Evolutionary conservation across 139 green algal genomes (phyloP).

Genomic region (Volvox reticuliferus): DNA sequence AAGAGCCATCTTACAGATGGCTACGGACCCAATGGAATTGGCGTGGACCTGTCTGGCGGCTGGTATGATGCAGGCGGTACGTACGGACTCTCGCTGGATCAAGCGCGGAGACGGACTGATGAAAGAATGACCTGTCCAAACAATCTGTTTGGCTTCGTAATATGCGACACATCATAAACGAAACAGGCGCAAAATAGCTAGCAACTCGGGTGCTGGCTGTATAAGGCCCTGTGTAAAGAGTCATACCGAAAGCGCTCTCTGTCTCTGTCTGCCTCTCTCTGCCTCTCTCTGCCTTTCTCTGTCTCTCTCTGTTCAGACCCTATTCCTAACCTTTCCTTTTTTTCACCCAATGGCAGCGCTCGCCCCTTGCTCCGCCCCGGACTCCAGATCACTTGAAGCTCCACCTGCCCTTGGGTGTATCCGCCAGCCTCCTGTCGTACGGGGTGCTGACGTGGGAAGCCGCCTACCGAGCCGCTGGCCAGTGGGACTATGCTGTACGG

Average conservation of each 20-base stretch:
- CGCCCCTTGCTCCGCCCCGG: neutral
- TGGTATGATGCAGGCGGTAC: slow-evolving; percentile 41
- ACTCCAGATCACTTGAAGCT: slow-evolving; percentile 45
- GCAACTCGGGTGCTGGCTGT: no score
- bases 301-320: no score
- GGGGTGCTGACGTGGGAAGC: slow-evolving; percentile 21
- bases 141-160: no score
- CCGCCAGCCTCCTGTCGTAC: slow-evolving; percentile 24
- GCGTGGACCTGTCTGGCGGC: slow-evolving; percentile 18
- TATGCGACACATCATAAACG: no score
- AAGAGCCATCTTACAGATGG: slow-evolving; percentile 11
- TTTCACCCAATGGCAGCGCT: neutral
- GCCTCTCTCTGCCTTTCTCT: no score
- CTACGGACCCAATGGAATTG: neutral
- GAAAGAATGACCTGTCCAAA: no score
- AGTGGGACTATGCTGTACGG: slow-evolving; percentile 31
- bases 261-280: no score
- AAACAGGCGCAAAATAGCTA: no score
- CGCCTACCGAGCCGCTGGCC: slow-evolving; percentile 15
- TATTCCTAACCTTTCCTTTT: neutral
- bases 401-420: slow-evolving; percentile 38
- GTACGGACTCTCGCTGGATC: no score
- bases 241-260: no score
- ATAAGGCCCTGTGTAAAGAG: no score
- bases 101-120: no score